Conservation (phyloP, 2,329 filamentous ascomycete genomes). For the Purpureocillium takamizusanense region DNA sequence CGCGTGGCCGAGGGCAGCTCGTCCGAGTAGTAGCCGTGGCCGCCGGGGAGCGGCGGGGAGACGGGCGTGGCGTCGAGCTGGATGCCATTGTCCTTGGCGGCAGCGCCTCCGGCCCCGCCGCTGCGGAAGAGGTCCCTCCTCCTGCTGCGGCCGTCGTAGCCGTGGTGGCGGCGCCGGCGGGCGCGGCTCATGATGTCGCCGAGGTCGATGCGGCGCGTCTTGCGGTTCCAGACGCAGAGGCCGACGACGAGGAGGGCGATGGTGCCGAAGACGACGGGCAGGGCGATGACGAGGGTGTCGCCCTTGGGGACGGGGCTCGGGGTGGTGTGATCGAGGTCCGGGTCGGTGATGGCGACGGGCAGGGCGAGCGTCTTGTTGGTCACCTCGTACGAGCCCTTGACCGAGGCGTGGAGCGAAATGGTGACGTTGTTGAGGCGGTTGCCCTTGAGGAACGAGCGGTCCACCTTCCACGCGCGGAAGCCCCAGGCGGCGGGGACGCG, state of each 20-base stretch:
- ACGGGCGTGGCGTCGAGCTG: constrained; percentile 29
- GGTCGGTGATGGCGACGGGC: constrained; percentile 24
- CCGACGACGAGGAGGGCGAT: constrained; percentile 40
- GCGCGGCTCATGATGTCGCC: constrained; percentile 42
- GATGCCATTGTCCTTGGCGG: constrained; percentile 29
- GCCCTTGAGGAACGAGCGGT: constrained; percentile 25
- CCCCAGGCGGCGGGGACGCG: constrained; percentile 31
- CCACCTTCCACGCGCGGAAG: constrained; percentile 37
- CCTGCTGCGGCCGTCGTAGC: constrained; percentile 32
- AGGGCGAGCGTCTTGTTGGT: constrained; percentile 31
- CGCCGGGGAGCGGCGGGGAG: constrained; percentile 10
- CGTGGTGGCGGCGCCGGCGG: constrained; percentile 17
- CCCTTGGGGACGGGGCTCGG: constrained; percentile 22
- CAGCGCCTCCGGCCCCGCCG: constrained; percentile 7
- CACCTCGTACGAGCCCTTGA: constrained; percentile 20
- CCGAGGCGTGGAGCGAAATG: constrained; percentile 31
- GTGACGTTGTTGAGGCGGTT: constrained; percentile 36
- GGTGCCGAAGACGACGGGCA: constrained; percentile 41
- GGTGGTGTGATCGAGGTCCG: constrained; percentile 26
- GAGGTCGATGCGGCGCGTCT: constrained; percentile 38
- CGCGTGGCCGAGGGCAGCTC: constrained; percentile 3
- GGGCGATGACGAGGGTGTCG: constrained; percentile 40
- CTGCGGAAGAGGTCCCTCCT: constrained; percentile 25
- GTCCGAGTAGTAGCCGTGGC: constrained; percentile 18
- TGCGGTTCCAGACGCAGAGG: constrained; percentile 46